These are phyloP conservation scores for Fusarium gaditjirri DNA, from an alignment of 2,329 filamentous ascomycete genomes.

Conservation along the genomic window DNA sequence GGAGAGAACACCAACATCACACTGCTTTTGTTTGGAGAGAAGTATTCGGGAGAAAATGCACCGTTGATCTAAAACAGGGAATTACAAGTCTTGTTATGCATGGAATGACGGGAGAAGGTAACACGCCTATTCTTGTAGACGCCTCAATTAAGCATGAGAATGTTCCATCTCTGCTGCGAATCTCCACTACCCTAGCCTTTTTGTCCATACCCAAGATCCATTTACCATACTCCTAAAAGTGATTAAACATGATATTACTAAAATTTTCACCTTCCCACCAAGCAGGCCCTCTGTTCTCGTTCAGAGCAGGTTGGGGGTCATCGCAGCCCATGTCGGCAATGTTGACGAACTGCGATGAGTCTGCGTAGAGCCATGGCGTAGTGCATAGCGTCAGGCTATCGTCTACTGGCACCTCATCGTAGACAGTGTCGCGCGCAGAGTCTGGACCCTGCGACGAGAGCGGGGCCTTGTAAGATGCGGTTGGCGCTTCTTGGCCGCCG, in stretches of 20 bases:
- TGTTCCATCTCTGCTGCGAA: slow-evolving; percentile 8
- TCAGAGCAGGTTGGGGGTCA: slow-evolving; percentile 43
- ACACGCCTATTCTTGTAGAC: background rate
- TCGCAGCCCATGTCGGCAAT: slow-evolving; percentile 51
- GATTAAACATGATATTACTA: slow-evolving; percentile 53
- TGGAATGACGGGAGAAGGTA: slow-evolving; percentile 16
- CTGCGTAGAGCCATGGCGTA: slow-evolving; percentile 57
- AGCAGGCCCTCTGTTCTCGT: slow-evolving; percentile 43
- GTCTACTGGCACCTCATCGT: slow-evolving; percentile 47
- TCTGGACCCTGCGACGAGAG: slow-evolving; percentile 35
- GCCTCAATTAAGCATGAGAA: slow-evolving; percentile 10
- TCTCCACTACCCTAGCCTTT: background rate
- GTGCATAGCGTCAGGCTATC: slow-evolving; percentile 55
- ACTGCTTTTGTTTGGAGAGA: background rate
- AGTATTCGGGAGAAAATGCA: background rate
- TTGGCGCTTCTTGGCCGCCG: slow-evolving; percentile 61
- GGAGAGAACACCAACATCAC: background rate
- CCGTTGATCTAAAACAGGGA: background rate
- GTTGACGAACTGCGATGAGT: slow-evolving; percentile 53
- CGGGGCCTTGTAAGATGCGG: slow-evolving; percentile 50
- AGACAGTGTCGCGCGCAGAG: slow-evolving; percentile 39
- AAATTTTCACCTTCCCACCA: slow-evolving; percentile 56
- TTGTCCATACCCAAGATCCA: background rate
- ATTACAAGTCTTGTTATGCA: slow-evolving; percentile 9
- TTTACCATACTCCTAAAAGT: slow-evolving; percentile 45